These are phyloP conservation scores for Rheum nobile DNA, from an alignment of 148 eudicot species.

Conservation along the genomic window DNA sequence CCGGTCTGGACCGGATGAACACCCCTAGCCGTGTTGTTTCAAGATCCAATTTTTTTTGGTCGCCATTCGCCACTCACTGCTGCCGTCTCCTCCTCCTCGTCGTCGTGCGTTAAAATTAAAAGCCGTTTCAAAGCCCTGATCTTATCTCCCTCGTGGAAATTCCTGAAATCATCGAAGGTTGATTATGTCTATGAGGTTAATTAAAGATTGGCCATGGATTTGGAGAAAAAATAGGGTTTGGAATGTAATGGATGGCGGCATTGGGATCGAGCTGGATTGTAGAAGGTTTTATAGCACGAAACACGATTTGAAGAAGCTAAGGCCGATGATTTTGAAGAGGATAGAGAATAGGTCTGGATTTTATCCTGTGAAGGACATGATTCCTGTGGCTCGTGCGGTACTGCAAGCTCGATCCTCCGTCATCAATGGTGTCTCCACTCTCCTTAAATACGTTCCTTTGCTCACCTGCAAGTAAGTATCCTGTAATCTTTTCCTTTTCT, in stretches of 20 bases:
- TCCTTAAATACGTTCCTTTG: slow-evolving; percentile 47
- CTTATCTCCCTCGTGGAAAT: background rate
- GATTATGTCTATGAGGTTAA: background rate
- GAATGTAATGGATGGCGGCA: background rate
- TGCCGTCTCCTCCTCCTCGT: background rate
- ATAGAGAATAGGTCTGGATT: slow-evolving; percentile 44
- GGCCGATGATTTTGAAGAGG: slow-evolving; percentile 74
- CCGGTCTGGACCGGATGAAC: too few species aligned
- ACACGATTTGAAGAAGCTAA: slow-evolving; percentile 46
- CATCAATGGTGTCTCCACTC: slow-evolving; percentile 54
- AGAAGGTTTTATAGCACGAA: slow-evolving; percentile 12
- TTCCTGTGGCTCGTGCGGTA: slow-evolving; percentile 64
- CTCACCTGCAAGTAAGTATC: slow-evolving; percentile 57
- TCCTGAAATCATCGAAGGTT: background rate
- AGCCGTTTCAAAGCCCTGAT: too few species aligned
- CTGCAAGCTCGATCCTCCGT: slow-evolving; percentile 41
- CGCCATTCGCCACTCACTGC: background rate
- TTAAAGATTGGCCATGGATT: background rate
- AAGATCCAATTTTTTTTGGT: background rate
- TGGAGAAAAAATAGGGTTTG: background rate
- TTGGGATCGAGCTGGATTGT: background rate
- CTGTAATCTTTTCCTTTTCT: background rate
- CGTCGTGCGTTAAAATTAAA: background rate
- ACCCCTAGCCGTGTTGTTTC: too few species aligned
- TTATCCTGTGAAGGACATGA: slow-evolving; percentile 53